Base-by-base conservation (phyloP, 306 rosid species). In the Echinosophora koreensis region DNA sequence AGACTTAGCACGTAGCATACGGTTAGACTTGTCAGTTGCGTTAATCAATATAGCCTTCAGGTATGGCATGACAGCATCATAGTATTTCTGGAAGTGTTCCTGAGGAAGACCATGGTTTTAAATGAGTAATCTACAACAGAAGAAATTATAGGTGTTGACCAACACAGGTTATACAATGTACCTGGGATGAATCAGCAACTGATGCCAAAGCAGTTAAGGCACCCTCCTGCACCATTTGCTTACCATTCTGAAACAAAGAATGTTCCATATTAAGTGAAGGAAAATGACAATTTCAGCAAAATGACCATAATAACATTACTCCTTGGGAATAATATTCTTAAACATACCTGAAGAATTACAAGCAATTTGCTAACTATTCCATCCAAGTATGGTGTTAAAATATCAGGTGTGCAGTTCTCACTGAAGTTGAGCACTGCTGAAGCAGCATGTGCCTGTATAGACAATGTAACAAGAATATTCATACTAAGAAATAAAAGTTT, bases 151-250 rank as follows among this genome's bases (percentile, higher is more conserved):
- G 11, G 62, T 72, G 44, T 50, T 32, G 22, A 66, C 13, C 17
- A 66, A 39, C 18, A 13, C 8, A 69, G n/a, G 13, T 62, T 42
- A 68, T 22, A 52, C 58, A 73, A 44, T 83, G 70, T 83, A 93
- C 99, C 99, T 96, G 99, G 68, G 99, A 93, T 73, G 99, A 96
- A 90, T 96, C 99, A 6, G 99, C 99, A 73, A 93, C 99, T 42
- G 99, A 96, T 69, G 99, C 99, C 82, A 96, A 86, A 76, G 98
- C 98, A 69, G 99, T 96, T 80, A 96, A 84, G 60, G 99, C 99
- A 35, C 99, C 99, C 81, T 96, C 99, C 88, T 96, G 98, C 80
- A 96, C 99, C 99, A 96, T 93, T 86, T 96, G 99, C 84, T 93
- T 96, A 58, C 98, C 97, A 76, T 93, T 93, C 98, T 96, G 86